These are phyloP conservation scores for Phoma sp. DNA, from an alignment of 2,329 filamentous ascomycete genomes.

Conservation along the genomic window DNA sequence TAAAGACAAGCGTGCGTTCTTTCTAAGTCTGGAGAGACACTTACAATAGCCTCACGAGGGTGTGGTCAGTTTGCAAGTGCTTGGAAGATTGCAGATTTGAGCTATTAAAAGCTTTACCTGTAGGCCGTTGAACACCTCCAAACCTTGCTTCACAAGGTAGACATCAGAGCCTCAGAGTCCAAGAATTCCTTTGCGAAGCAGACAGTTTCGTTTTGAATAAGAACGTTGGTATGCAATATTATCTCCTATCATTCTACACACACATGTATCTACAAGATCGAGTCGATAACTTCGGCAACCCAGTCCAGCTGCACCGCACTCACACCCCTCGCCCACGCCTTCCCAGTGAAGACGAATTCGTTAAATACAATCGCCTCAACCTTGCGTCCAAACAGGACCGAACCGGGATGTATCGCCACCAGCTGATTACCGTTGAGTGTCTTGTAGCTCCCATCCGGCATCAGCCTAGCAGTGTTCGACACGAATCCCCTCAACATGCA, in stretches of 20 bases:
- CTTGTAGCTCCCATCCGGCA: conserved; percentile 67
- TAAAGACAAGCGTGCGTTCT: too few relatives aligned
- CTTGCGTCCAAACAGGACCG: conserved; percentile 62
- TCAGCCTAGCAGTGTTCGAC: conserved; percentile 65
- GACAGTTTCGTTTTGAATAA: too few relatives aligned
- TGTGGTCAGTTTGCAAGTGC: too few relatives aligned
- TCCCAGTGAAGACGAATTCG: conserved; percentile 70
- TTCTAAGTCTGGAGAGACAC: too few relatives aligned
- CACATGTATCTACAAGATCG: conserved; percentile 33
- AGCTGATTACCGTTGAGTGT: conserved; percentile 67
- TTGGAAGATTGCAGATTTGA: too few relatives aligned
- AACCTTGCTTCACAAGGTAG: too few relatives aligned
- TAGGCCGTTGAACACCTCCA: too few relatives aligned
- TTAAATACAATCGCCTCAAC: conserved; percentile 69
- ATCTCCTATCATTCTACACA: neutral
- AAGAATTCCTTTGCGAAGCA: too few relatives aligned
- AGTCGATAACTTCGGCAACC: conserved; percentile 60
- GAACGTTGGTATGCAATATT: neutral
- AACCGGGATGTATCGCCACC: conserved; percentile 68
- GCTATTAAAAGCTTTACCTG: too few relatives aligned
- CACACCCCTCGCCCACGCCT: conserved; percentile 67
- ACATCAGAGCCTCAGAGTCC: too few relatives aligned
- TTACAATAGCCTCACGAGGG: too few relatives aligned
- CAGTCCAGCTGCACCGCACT: conserved; percentile 68
- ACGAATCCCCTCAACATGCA: conserved; percentile 66